Evolutionary conservation across 305 asterid genomes (phyloP), one percentile per base, ranked within the genome.

Genomic region (Fraxinus velutina): DNA sequence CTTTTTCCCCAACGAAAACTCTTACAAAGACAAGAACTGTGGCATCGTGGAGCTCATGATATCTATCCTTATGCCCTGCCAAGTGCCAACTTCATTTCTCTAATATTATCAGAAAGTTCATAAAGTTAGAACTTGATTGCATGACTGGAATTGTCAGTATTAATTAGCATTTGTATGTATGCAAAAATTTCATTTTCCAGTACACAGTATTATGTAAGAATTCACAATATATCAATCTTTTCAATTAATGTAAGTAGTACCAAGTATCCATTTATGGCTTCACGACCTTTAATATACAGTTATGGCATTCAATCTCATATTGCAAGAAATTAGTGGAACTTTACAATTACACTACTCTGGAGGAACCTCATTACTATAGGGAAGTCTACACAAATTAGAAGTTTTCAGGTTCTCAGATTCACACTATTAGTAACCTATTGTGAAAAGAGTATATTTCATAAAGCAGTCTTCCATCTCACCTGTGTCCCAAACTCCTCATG

Each of bases 211-310:
- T 29, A 9, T 68, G n/a, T 32, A 5, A 71, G 3, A 30, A 32
- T 71, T 71, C 44, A 71, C 27, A 5, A 30, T 33, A 30, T 32
- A 15, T 71, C 76, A 71, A 32, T 71, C 21, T 71, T 71, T 33
- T 32, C 27, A 30, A 33, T 71, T 32, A 71, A 30, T 24, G 6
- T 33, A 6, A 71, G 27, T 71, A 32, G 30, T 32, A 71, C 75
- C 44, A 71, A 71, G 76, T 36, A 44, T 74, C 73, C 30, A 77
- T 78, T 73, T 34, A 74, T 32, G 71, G 84, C 78, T 24, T 80
- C 75, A 55, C 32, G 78, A 72, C 39, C 70, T 71, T 32, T 71
- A n/a, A 15, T 33, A 32, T 71, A 33, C 44, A 19, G 29, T 57
- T 19, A 57, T 19, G 24, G 29, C 29, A 2, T 55, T 42, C 50